Evolutionary conservation across 306 rosid genomes (phyloP), one percentile per base, ranked within the genome.

Genomic region (Cyclanthera cordifolia): DNA sequence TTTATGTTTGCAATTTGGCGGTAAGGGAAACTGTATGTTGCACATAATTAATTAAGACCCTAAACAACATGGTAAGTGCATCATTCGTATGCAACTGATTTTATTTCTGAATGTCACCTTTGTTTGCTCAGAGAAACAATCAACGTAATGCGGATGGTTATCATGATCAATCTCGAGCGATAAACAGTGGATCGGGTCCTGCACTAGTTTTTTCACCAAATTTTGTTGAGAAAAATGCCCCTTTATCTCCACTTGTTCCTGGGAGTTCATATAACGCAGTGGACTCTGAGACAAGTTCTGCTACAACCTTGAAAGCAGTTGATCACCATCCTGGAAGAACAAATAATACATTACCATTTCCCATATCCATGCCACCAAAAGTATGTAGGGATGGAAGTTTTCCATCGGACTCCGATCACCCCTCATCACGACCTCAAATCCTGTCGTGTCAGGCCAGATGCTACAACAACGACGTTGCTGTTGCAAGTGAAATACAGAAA

Each of bases 401-500:
- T 64, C 72, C 81, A 47, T 79, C 86, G 50, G 94, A 86, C 67
- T 76, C 77, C 23, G 93, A 80, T 73, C 83, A 81, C 73, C 64
- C 69, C 66, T 66, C 71, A 30, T 75, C 76, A 57, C 85, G 70
- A 64, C 79, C 87, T 73, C 86, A 30, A 45, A 76, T 78, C 74
- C 75, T 24, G 71, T 69, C 73, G 28, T 27, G 77, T 67, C 91
- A 82, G 72, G 69, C 82, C 25, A 59, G 67, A 58, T 54, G 88
- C 34, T 47, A 75, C 61, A 72, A 81, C 17, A 30, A 71, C 2
- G 88, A 71, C 28, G 79, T 73, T 46, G 74, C 79, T 61, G 69
- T 80, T 48, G 58, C 83, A 50, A 76, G 58, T 81, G 96, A 87
- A 79, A 84, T 82, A 82, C 82, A 80, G 56, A 93, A 89, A 84